Evolutionary conservation across 2,329 filamentous ascomycete species (phyloP), one percentile per base, ranked within the genome.

Genomic region (Penicillium concentricum): DNA sequence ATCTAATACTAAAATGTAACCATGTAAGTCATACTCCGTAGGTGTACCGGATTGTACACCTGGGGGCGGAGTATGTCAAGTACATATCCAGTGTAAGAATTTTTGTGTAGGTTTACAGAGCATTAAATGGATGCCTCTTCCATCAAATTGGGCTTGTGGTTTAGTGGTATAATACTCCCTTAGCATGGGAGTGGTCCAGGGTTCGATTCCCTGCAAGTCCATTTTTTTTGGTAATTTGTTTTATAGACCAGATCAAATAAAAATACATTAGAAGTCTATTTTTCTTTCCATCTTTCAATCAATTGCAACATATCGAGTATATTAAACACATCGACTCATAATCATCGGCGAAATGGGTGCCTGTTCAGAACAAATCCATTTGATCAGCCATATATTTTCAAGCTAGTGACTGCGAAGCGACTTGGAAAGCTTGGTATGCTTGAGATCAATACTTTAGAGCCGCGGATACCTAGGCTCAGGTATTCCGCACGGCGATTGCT

Each of bases 121-220:
- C 9, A 20, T 20, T 15, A 22, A n/a, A 1, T 1, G 1, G 8
- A 7, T 0, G 2, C 5, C 1, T 9, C 26, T n/a, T 51, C 28
- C 54, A 64, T 54, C 53, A 2, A 54, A 61, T 30, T 64, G 67
- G 67, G 67, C 67, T 69, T 69, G 72, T 77, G 74, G 75, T 77
- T 76, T 77, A 77, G 75, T 76, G 75, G 75, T 78, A 77, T 76
- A 75, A 77, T 77, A 72, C 73, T 68, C 74, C 73, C 74, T 77
- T 77, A 77, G 75, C 73, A 76, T 78, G 75, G 74, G 75, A 70
- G 76, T 72, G 76, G 76, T 77, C 75, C 73, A 71, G 74, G 74
- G 75, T 77, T 78, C 74, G 75, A 78, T 78, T 78, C 76, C 76
- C 76, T 72, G 76, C 74, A 71, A 75, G 75, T 78, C 76, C 76